A percentile compares a stretch with the other conserved stretches of the same genome.
These are phyloP conservation scores for Dalbergia cultrata DNA, from an alignment of 306 rosid species.

Conservation along the genomic window DNA sequence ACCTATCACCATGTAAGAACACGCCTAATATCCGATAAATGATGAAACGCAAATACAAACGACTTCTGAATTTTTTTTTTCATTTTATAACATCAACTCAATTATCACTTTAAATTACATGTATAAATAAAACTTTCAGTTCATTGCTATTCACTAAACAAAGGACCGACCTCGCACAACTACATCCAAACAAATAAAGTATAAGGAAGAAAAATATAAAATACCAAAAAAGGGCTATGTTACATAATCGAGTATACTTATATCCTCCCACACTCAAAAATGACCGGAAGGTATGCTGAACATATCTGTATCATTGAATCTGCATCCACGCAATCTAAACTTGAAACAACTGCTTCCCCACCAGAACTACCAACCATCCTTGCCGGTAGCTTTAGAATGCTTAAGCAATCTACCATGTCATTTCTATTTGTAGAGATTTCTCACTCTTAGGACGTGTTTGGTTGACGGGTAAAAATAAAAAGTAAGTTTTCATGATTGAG, in stretches of 20 bases:
- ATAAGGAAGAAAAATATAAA: constrained; percentile 14
- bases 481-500: no score
- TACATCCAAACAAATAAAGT: background rate
- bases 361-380: constrained; percentile 39
- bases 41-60: no score
- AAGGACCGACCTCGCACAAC: background rate
- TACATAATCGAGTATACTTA: constrained; percentile 17
- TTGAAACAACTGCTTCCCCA: constrained; percentile 34
- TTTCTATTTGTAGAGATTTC: constrained; percentile 36
- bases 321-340: constrained; percentile 37
- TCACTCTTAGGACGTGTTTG: constrained; percentile 3
- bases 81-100: no score
- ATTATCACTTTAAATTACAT: no score
- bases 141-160: constrained; percentile 8
- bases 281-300: constrained; percentile 39
- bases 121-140: no score
- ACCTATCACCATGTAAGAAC: no score
- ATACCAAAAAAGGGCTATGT: constrained; percentile 28
- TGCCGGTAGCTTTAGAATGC: constrained; percentile 17
- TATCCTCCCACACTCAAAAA: constrained; percentile 1
- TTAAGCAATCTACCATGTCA: constrained; percentile 20
- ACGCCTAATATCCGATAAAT: no score
- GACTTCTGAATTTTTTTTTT: no score
- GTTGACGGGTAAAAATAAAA: no score
- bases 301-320: constrained; percentile 33